Conservation (phyloP, 176 grass and related monocot genomes). For the Tillandsia fasciculata region DNA sequence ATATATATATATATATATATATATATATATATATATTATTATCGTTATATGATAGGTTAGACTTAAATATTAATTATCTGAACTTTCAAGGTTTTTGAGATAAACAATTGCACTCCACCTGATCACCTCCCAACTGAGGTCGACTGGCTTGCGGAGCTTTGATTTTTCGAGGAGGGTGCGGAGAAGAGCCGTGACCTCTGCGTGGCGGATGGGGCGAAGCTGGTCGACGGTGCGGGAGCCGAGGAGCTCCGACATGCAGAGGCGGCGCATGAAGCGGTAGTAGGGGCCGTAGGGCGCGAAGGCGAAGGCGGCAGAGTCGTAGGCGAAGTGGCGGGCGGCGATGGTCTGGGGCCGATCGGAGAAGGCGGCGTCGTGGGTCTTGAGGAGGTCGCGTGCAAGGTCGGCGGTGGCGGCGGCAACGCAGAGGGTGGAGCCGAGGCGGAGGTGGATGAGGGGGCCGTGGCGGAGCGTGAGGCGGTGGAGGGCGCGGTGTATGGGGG, state of each 20-base stretch:
- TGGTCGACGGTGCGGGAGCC: slow-evolving; percentile 40
- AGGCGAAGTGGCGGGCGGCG: slow-evolving; percentile 36
- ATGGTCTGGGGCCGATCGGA: slow-evolving; percentile 33
- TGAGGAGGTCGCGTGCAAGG: slow-evolving; percentile 26
- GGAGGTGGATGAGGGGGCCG: slow-evolving; percentile 40
- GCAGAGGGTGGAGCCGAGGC: slow-evolving; percentile 42
- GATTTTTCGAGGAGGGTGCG: slow-evolving; percentile 2
- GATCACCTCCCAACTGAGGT: slow-evolving; percentile 38
- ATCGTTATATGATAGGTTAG: too few species aligned
- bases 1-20: too few species aligned
- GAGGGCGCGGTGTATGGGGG: slow-evolving; percentile 33
- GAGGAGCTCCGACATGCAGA: slow-evolving; percentile 64
- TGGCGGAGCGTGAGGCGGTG: slow-evolving; percentile 21
- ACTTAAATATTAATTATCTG: too few species aligned
- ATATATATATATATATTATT: too few species aligned
- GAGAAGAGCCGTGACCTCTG: slow-evolving; percentile 33
- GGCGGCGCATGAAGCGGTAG: slow-evolving; percentile 58
- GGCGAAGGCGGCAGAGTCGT: slow-evolving; percentile 39
- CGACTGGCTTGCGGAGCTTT: not conserved
- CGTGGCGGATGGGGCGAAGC: slow-evolving; percentile 35
- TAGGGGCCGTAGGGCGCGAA: slow-evolving; percentile 54
- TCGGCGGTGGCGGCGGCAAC: slow-evolving; percentile 31
- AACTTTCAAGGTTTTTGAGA: too few species aligned
- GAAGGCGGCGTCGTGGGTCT: slow-evolving; percentile 32
- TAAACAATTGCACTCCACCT: not conserved